Base-by-base conservation (phyloP, 1,284 basidiomycete species). In the Fomes fomentarius region DNA sequence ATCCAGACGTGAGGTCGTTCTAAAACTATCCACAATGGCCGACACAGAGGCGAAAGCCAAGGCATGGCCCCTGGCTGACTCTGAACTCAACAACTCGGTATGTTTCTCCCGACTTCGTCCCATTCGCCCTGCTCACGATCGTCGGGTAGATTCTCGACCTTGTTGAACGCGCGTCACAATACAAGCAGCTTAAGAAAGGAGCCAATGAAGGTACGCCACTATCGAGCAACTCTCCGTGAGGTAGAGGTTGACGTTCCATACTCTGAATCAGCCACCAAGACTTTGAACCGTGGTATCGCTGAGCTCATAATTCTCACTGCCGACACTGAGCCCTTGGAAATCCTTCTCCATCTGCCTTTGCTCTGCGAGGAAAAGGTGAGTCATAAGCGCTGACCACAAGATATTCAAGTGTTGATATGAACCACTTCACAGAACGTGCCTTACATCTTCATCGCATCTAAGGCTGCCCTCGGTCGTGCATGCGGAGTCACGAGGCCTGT, bases 231-330 rank as follows among this genome's bases (percentile, higher is more conserved):
- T n/a, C n/a, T n/a, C n/a, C n/a, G n/a, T n/a, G n/a, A n/a, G n/a
- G n/a, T 19, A 4, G 15, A 43, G 10, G 47, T n/a, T 26, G n/a
- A 39, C 25, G 26, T 31, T 8, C 12, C 14, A 19, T 10, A 22
- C 24, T 50, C 35, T 24, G 39, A 41, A 52, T 55, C 71, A 87
- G 91, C 91, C 45, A 98, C 96, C 64, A 98, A 98, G 82, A 99
- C 97, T 22, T 84, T 99, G 62, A 99, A 99, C 76, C 93, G 97
- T 70, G 96, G 97, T 78, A 96, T 98, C 67, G 93, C 95, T 66
- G 97, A 99, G 77, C 94, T 99, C 77, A 96, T 99, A 76, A 87
- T 99, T 69, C 82, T 99, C 76, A 97, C 97, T 55, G 97, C 95
- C 58, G 94, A 97, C 69, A 96, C 96, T 42, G 96, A 99, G 75